Conservation (phyloP, 1,284 basidiomycete species). For the Trichosporon sp. region DNA sequence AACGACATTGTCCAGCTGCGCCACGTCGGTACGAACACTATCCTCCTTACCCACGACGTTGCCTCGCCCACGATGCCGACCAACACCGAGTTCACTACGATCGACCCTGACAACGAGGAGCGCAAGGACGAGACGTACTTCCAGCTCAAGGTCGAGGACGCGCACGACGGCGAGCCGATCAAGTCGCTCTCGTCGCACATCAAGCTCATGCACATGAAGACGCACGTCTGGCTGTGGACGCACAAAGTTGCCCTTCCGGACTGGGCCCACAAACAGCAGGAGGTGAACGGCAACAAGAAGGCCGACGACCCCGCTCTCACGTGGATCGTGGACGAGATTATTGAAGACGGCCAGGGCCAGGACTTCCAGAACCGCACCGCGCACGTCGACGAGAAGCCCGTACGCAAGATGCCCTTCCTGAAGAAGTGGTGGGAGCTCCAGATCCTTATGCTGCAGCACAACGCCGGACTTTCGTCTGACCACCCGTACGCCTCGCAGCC, state of each 20-base stretch:
- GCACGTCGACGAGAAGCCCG: constrained; percentile 64
- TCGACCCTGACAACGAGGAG: constrained; percentile 66
- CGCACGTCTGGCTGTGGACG: constrained; percentile 93
- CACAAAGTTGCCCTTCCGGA: constrained; percentile 82
- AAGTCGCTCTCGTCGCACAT: constrained; percentile 91
- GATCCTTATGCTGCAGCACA: constrained; percentile 94
- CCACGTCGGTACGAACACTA: constrained; percentile 80
- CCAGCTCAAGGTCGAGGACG: constrained; percentile 71
- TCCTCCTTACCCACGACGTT: constrained; percentile 93
- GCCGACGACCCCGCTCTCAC: constrained; percentile 75
- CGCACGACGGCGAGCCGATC: constrained; percentile 74
- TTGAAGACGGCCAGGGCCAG: constrained; percentile 68
- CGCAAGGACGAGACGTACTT: constrained; percentile 87
- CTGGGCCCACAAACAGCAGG: constrained; percentile 96
- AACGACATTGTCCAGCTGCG: constrained; percentile 85
- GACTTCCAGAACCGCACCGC: constrained; percentile 64
- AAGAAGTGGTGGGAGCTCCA: constrained; percentile 94
- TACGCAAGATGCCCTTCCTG: constrained; percentile 86
- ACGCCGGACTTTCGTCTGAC: constrained; percentile 88
- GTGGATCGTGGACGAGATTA: constrained; percentile 87
- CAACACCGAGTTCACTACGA: constrained; percentile 97
- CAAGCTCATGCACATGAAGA: constrained; percentile 82
- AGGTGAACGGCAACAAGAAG: constrained; percentile 98
- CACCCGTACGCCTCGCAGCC: constrained; percentile 95
- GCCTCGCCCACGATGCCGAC: constrained; percentile 96